Conservation (phyloP, 257 asterid genomes). For the Paulownia fortunei region DNA sequence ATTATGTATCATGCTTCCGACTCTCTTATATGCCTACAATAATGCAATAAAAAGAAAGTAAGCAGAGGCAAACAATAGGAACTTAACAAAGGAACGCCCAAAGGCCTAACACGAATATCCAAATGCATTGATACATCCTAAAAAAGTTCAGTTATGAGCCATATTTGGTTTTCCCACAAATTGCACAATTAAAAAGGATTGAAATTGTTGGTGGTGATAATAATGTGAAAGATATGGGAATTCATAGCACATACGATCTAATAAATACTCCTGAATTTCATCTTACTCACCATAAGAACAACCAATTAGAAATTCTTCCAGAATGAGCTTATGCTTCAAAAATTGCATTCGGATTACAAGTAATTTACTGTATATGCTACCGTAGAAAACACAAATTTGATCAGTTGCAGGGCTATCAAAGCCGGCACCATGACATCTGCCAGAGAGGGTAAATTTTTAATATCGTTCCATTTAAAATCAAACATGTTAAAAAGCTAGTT, state of each 20-base stretch:
- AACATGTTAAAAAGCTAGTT: neutral
- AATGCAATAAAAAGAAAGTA: slow-evolving; percentile 10
- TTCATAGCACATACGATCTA: neutral
- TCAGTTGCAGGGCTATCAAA: neutral
- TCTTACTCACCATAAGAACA: neutral
- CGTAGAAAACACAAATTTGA: neutral
- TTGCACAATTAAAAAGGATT: neutral
- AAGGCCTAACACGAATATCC: slow-evolving; percentile 1
- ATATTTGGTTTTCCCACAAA: neutral
- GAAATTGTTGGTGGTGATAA: neutral
- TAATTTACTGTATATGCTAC: neutral
- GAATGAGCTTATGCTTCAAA: neutral
- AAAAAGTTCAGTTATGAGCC: neutral
- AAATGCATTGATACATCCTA: neutral
- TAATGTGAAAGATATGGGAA: neutral
- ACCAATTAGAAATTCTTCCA: neutral
- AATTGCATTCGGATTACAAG: neutral
- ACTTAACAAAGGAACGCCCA: slow-evolving; percentile 18
- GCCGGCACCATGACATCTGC: neutral
- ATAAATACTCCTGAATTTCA: neutral
- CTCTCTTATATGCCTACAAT: slow-evolving; percentile 79
- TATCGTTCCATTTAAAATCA: neutral
- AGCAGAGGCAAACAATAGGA: slow-evolving; percentile 20
- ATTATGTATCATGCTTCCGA: slow-evolving; percentile 84
- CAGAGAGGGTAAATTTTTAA: neutral